Conservation (phyloP, 2,329 filamentous ascomycete genomes). For the Madurella fahalii region DNA sequence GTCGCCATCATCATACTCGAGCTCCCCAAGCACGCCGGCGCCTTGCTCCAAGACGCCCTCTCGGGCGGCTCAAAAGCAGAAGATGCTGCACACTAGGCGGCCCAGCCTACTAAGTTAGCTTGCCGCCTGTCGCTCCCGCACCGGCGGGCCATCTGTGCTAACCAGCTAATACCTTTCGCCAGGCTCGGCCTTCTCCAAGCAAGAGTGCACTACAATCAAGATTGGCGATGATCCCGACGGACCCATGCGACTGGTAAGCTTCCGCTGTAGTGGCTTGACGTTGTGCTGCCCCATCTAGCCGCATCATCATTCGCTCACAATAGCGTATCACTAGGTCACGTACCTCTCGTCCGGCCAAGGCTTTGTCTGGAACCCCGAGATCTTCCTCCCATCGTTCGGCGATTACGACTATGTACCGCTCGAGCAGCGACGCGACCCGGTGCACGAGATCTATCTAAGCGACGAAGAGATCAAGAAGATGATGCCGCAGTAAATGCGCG, state of each 20-base stretch:
- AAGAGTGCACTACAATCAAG: slow-evolving; percentile 77
- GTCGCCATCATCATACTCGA: slow-evolving; percentile 55
- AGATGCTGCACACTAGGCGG: slow-evolving; percentile 50
- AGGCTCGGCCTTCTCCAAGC: slow-evolving; percentile 69
- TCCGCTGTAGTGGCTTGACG: background rate
- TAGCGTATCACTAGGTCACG: slow-evolving; percentile 55
- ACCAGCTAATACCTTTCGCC: slow-evolving; percentile 28
- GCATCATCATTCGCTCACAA: slow-evolving; percentile 7
- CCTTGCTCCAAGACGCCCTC: slow-evolving; percentile 33
- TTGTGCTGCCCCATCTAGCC: background rate
- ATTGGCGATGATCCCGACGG: slow-evolving; percentile 66
- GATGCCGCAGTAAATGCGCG: slow-evolving; percentile 53
- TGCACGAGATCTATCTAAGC: slow-evolving; percentile 71
- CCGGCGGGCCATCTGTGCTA: slow-evolving; percentile 4
- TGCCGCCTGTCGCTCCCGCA: slow-evolving; percentile 12
- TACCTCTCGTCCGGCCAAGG: slow-evolving; percentile 77
- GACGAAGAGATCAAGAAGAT: slow-evolving; percentile 71
- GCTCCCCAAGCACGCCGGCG: slow-evolving; percentile 46
- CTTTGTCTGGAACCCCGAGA: slow-evolving; percentile 81
- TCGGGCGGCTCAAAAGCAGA: slow-evolving; percentile 36
- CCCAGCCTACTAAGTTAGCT: slow-evolving; percentile 59
- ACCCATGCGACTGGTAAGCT: slow-evolving; percentile 64
- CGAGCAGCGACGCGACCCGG: slow-evolving; percentile 70
- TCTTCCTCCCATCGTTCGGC: slow-evolving; percentile 75
- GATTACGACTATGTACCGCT: slow-evolving; percentile 71